phyloP scores from a whole-genome alignment of 2,329 filamentous ascomycete species.

The Aspergillus quadrilineatus region DNA sequence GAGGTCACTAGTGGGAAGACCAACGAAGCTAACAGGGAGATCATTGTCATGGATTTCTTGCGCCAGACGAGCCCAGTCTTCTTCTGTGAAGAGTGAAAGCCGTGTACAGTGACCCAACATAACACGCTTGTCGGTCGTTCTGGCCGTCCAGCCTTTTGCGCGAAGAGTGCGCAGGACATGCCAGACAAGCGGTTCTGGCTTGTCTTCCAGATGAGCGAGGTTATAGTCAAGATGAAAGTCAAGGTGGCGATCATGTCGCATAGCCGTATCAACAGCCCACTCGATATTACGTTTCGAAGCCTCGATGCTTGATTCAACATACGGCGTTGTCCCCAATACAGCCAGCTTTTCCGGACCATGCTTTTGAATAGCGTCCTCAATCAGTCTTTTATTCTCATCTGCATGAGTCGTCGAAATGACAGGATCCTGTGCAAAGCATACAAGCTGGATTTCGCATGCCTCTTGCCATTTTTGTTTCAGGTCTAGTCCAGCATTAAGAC shows the following conservation, averaged over 20 bases:
- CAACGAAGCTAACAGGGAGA: conserved; percentile 66
- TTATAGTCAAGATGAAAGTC: conserved; percentile 75
- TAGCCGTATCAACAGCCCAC: conserved; percentile 60
- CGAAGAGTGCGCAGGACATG: conserved; percentile 55
- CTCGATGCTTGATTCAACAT: conserved; percentile 59
- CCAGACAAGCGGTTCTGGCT: conserved; percentile 56
- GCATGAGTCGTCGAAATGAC: conserved; percentile 60
- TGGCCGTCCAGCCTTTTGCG: conserved; percentile 49
- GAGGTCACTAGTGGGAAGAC: conserved; percentile 68
- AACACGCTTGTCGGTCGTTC: conserved; percentile 49
- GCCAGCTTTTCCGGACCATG: conserved; percentile 47
- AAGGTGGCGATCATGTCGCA: conserved; percentile 55
- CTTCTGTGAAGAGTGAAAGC: conserved; percentile 55
- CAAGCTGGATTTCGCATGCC: conserved; percentile 63
- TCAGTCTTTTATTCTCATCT: conserved; percentile 51
- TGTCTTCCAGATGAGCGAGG: conserved; percentile 48
- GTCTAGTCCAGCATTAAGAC: conserved; percentile 56
- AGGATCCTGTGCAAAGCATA: conserved; percentile 69
- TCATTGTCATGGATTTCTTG: conserved; percentile 46
- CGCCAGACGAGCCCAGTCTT: conserved; percentile 53
- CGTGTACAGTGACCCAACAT: conserved; percentile 69
- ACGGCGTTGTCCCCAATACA: conserved; percentile 67
- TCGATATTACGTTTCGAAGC: conserved; percentile 58
- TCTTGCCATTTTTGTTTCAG: conserved; percentile 57
- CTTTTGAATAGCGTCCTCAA: conserved; percentile 46